phyloP scores from a whole-genome alignment of 371 early-diverging fungal genomes.

The Apophysomyces elegans region DNA sequence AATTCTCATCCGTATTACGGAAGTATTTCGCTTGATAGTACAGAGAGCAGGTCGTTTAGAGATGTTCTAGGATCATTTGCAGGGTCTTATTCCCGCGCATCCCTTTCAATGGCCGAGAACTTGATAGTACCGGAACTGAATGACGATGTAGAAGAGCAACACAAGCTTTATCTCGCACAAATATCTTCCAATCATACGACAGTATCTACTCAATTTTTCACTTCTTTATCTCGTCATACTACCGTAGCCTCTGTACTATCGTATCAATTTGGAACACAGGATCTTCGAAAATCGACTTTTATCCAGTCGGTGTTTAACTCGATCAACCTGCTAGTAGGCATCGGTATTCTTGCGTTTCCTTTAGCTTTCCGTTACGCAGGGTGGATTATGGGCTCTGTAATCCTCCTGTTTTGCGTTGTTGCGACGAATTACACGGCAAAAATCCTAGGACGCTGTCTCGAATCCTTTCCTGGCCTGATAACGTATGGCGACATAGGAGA shows the following conservation, averaged over 20 bases:
- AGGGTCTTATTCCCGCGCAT: constrained; percentile 24
- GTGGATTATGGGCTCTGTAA: constrained; percentile 47
- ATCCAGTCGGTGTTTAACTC: constrained; percentile 56
- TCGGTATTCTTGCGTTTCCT: constrained; percentile 52
- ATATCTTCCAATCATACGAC: neutral
- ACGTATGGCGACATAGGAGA: constrained; percentile 72
- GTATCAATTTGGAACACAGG: constrained; percentile 13
- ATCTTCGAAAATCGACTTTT: constrained; percentile 24
- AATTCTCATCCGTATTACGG: neutral
- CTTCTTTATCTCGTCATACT: constrained; percentile 19
- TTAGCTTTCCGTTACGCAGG: constrained; percentile 42
- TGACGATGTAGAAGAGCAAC: neutral
- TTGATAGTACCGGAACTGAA: constrained; percentile 1
- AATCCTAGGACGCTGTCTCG: constrained; percentile 58
- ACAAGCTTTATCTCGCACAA: neutral
- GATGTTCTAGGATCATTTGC: constrained; percentile 22
- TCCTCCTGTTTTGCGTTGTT: constrained; percentile 49
- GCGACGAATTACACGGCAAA: constrained; percentile 63
- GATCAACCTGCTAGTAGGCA: constrained; percentile 68
- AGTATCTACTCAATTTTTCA: neutral
- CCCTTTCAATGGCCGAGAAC: constrained; percentile 29
- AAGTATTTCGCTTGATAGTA: neutral
- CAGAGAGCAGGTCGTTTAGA: constrained; percentile 2
- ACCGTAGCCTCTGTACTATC: constrained; percentile 20
- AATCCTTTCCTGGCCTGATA: constrained; percentile 26